Conservation (phyloP, 2,329 filamentous ascomycete genomes). For the Penicillium sp. region DNA sequence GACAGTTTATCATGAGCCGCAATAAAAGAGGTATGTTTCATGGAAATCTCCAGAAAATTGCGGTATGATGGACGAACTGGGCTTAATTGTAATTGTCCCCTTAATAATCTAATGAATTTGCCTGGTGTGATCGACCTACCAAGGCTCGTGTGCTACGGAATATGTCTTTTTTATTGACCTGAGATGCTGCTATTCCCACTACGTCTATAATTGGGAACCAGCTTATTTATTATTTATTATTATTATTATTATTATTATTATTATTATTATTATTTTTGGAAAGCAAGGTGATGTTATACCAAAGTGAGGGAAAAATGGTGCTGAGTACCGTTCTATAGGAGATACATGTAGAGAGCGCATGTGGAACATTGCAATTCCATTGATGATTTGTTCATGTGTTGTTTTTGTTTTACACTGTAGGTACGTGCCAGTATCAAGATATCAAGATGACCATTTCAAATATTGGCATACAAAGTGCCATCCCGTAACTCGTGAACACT, state of each 20-base stretch:
- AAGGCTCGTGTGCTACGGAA: no score
- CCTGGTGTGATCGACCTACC: no score
- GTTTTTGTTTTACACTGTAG: neutral
- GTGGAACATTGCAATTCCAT: neutral
- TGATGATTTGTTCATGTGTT: neutral
- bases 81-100: no score
- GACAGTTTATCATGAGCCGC: neutral
- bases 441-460: slow-evolving; percentile 20
- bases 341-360: neutral
- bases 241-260: no score
- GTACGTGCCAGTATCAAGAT: neutral
- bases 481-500: slow-evolving; percentile 44
- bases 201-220: no score
- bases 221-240: no score
- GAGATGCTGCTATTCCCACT: no score
- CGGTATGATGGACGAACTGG: no score
- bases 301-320: neutral
- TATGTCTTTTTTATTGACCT: no score
- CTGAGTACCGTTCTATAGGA: neutral
- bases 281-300: neutral
- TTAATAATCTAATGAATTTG: no score
- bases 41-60: no score
- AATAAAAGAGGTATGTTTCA: neutral
- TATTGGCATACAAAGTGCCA: slow-evolving; percentile 43
- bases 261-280: no score